Percentiles rank a stretch among this genome's conserved stretches.
Evolutionary conservation across 768 basidiomycete species (phyloP).

Genomic region (Boletus rubescentipes): DNA sequence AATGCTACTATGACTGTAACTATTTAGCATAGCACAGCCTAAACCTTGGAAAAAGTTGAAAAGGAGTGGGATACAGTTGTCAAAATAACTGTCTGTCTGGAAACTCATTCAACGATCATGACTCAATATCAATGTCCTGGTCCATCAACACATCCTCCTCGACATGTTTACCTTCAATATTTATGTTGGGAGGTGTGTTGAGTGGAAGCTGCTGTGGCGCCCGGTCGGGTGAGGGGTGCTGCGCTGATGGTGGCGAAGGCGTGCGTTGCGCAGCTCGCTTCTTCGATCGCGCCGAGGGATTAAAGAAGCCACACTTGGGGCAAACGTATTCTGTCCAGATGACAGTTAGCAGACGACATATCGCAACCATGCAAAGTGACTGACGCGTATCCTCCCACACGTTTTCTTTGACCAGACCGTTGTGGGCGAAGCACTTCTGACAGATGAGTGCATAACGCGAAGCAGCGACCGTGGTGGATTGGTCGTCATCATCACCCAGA

Average conservation of each 20-base stretch:
- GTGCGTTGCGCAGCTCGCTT: constrained; percentile 24
- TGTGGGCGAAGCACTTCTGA: constrained; percentile 83
- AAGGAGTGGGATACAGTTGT: constrained; percentile 7
- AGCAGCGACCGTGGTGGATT: constrained; percentile 38
- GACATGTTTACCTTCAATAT: not conserved
- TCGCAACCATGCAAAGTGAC: constrained; percentile 32
- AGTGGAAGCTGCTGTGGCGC: constrained; percentile 3
- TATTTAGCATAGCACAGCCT: not conserved
- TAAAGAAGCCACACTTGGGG: constrained; percentile 84
- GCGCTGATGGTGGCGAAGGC: constrained; percentile 28
- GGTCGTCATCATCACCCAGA: constrained; percentile 71
- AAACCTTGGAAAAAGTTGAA: not conserved
- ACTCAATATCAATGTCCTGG: constrained; percentile 12
- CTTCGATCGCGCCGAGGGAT: constrained; percentile 45
- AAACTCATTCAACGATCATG: not conserved
- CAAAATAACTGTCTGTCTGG: not conserved
- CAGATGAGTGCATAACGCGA: constrained; percentile 84
- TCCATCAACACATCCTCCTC: constrained; percentile 1
- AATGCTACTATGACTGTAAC: constrained; percentile 1
- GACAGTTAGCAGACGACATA: not conserved
- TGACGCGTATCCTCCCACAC: constrained; percentile 81
- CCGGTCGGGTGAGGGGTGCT: constrained; percentile 8
- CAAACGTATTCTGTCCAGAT: constrained; percentile 71
- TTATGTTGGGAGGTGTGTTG: not conserved
- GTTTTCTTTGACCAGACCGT: constrained; percentile 81